These are phyloP conservation scores for Corynascus novoguineensis DNA, from an alignment of 495 filamentous ascomycete species.

Conservation along the genomic window DNA sequence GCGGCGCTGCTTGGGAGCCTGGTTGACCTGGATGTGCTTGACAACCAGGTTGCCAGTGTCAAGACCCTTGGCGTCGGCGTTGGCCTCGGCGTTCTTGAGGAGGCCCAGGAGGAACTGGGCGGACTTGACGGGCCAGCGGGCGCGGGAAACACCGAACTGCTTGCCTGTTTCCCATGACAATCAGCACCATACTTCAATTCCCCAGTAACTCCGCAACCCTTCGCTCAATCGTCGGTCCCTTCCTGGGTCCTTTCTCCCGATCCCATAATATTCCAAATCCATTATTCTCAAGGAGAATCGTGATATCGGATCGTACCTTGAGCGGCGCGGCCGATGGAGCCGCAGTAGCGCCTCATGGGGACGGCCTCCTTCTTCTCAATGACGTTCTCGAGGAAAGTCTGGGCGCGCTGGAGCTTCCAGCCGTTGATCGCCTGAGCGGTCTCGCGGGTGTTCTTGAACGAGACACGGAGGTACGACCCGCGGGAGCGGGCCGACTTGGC, in stretches of 20 bases:
- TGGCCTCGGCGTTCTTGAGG: slow-evolving; percentile 98
- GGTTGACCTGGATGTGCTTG: slow-evolving; percentile 99
- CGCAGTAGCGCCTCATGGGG: slow-evolving; percentile 92
- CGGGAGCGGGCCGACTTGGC: slow-evolving; percentile 94
- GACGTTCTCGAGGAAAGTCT: slow-evolving; percentile 95
- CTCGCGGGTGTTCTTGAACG: slow-evolving; percentile 99
- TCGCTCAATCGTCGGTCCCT: not conserved
- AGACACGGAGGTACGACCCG: slow-evolving; percentile 96
- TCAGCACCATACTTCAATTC: slow-evolving; percentile 23
- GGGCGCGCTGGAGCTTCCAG: slow-evolving; percentile 93
- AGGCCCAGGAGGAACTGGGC: slow-evolving; percentile 95
- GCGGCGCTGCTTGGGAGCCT: slow-evolving; percentile 96
- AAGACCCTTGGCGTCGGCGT: slow-evolving; percentile 97
- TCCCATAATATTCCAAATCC: slow-evolving; percentile 1
- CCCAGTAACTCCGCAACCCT: not conserved
- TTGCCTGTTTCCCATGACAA: slow-evolving; percentile 62
- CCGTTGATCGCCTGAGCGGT: slow-evolving; percentile 98
- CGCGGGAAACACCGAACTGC: slow-evolving; percentile 92
- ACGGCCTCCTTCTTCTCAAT: slow-evolving; percentile 91
- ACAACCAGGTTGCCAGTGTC: slow-evolving; percentile 94
- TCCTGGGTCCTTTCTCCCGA: not conserved
- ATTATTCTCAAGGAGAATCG: not conserved
- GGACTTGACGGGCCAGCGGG: slow-evolving; percentile 98
- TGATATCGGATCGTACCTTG: slow-evolving; percentile 70
- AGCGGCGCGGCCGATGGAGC: slow-evolving; percentile 84